Evolutionary conservation across 306 rosid genomes (phyloP).

Genomic region (Cicer cuneatum): DNA sequence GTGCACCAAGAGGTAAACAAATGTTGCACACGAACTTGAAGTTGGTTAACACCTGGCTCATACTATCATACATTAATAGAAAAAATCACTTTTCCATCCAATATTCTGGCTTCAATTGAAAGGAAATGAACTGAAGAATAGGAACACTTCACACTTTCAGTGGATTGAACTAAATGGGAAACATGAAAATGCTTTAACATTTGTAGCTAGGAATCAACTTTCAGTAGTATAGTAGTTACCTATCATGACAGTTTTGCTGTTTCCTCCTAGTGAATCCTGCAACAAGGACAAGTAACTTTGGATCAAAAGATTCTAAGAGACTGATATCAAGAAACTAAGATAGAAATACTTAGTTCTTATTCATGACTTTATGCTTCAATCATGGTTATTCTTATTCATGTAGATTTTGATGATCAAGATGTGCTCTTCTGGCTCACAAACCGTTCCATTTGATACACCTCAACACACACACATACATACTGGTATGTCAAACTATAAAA

Average conservation of each 20-base stretch:
- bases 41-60: slow-evolving; percentile 30
- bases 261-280: slow-evolving; percentile 95
- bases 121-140: slow-evolving; percentile 33
- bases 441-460: slow-evolving; percentile 2
- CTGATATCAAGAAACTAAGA: slow-evolving; percentile 34
- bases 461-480: neutral
- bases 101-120: slow-evolving; percentile 35
- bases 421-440: neutral
- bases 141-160: slow-evolving; percentile 33
- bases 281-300: slow-evolving; percentile 38
- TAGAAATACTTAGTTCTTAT: slow-evolving; percentile 18
- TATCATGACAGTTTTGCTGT: slow-evolving; percentile 90
- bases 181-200: slow-evolving; percentile 27
- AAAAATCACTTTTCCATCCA: slow-evolving; percentile 10
- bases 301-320: slow-evolving; percentile 44
- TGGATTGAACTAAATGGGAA: slow-evolving; percentile 28
- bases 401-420: neutral
- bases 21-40: slow-evolving; percentile 31
- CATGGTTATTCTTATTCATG: neutral
- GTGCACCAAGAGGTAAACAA: slow-evolving; percentile 21
- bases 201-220: slow-evolving; percentile 31
- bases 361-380: neutral
- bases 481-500: slow-evolving; percentile 33
- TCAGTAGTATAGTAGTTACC: slow-evolving; percentile 57
- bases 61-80: slow-evolving; percentile 29